Base-by-base conservation (phyloP, 352 stramenopile genomes). In the Ophiocytium majus region DNA sequence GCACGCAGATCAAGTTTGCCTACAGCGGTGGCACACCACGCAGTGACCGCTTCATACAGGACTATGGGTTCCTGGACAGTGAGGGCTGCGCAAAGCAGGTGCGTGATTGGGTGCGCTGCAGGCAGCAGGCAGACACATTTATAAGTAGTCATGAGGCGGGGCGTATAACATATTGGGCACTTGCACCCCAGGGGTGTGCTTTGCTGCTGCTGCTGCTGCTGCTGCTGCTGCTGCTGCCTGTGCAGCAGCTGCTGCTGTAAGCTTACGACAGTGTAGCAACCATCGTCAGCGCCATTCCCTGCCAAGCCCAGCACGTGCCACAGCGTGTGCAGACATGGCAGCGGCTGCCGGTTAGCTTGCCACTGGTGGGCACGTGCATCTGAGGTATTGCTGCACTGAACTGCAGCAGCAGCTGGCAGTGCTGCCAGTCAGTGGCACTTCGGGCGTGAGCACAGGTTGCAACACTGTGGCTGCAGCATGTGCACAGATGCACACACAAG, bases 31-130 rank as follows among this genome's bases (percentile, higher is more conserved):
- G 88, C 0, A 82, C 90, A 0, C 88, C 89, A 35, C 89, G 91
- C 0, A 92, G 92, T 82, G 90, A 93, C 86, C 64, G 90, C 32
- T 92, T 93, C 76, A 76, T 93, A 14, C 90, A 92, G 80, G 91
- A 93, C 84, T 93, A 93, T 88, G 90, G 91, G 28, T 93, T 93
- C 49, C 80, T 82, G 63, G 79, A 82, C 17, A 9, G 14, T 34
- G 31, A 1, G 1, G 75, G 75, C 31, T 81, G 75, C 36, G 1
- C 75, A 17, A 17, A 81, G 36, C 1, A 33, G 75, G 75, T 81
- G 50, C 1, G 19, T 50, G 50, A n/a, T n/a, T n/a, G n/a, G n/a
- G n/a, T n/a, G n/a, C n/a, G n/a, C n/a, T n/a, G n/a, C n/a, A n/a
- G n/a, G n/a, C n/a, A n/a, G n/a, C n/a, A n/a, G n/a, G n/a, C n/a